Evolutionary conservation across 208 protist species (phyloP).

Genomic region (Leishmania braziliensis): DNA sequence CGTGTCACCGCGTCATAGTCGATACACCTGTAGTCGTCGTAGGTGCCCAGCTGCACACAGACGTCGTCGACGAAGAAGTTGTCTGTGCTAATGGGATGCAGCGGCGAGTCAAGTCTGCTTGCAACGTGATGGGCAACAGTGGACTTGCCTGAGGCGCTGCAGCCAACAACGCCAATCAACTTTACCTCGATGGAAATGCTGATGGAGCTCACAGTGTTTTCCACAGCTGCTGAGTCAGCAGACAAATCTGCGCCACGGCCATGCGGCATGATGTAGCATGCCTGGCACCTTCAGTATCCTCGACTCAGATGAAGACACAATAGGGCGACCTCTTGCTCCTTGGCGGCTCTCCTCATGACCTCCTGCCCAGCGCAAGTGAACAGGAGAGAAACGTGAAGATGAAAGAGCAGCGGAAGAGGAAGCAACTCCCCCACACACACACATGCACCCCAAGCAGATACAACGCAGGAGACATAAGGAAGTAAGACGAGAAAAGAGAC

Average conservation of each 20-base stretch:
- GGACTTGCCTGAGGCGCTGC: slow-evolving; percentile 67
- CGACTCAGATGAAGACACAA: not conserved
- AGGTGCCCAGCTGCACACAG: slow-evolving; percentile 47
- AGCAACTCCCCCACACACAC: not conserved
- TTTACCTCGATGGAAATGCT: not conserved
- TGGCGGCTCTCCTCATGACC: not conserved
- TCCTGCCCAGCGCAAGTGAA: not conserved
- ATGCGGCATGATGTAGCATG: not conserved
- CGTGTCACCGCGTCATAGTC: slow-evolving; percentile 21
- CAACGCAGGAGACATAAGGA: not conserved
- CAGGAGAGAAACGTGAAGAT: not conserved
- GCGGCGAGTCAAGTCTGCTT: slow-evolving; percentile 37
- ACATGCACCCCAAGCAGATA: not conserved
- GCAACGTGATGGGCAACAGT: slow-evolving; percentile 43
- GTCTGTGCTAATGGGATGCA: slow-evolving; percentile 58
- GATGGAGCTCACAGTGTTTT: not conserved
- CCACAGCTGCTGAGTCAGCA: not conserved
- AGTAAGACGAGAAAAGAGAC: not conserved
- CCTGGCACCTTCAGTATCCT: not conserved
- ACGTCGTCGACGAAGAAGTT: slow-evolving; percentile 48
- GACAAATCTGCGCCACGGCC: not conserved
- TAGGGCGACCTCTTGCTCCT: not conserved
- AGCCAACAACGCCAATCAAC: slow-evolving; percentile 51
- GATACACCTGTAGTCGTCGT: slow-evolving; percentile 63
- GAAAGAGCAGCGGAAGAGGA: not conserved